Evolutionary conservation across 805 yeast species (phyloP).

Genomic region (Brettanomyces custersianus): DNA sequence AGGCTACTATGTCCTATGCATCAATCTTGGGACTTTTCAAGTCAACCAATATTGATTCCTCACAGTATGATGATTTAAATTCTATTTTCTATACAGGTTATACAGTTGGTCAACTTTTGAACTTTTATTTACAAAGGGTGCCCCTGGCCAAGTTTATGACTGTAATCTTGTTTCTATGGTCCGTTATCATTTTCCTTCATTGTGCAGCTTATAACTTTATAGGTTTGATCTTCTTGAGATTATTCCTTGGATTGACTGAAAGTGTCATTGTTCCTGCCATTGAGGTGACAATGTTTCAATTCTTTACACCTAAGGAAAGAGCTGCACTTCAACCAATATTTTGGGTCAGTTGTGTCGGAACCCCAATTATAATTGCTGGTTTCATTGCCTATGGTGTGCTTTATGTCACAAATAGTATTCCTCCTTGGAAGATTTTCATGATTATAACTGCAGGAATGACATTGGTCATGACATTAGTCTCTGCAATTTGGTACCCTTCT

Average conservation of each 20-base stretch:
- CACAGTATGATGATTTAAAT: conserved; percentile 37
- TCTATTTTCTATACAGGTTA: conserved; percentile 48
- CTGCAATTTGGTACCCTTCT: conserved; percentile 39
- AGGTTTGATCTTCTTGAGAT: conserved; percentile 38
- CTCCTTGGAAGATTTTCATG: conserved; percentile 45
- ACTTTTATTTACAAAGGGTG: conserved; percentile 34
- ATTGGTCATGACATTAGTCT: conserved; percentile 26
- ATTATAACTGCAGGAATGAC: conserved; percentile 51
- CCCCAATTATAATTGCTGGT: conserved; percentile 34
- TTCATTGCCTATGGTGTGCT: conserved; percentile 30
- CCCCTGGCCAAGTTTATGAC: conserved; percentile 33
- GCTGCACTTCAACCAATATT: conserved; percentile 47
- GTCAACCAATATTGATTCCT: conserved; percentile 34
- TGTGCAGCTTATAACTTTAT: conserved; percentile 36
- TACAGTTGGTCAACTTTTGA: conserved; percentile 35
- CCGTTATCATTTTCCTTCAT: conserved; percentile 34
- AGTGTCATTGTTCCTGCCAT: conserved; percentile 34
- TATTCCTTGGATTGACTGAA: conserved; percentile 44
- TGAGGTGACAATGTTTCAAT: conserved; percentile 40
- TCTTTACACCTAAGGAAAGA: conserved; percentile 34
- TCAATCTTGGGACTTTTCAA: conserved; percentile 35
- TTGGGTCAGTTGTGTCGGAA: conserved; percentile 41
- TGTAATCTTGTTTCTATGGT: conserved; percentile 33
- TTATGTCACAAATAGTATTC: conserved; percentile 19
- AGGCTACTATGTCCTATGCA: conserved; percentile 33